A percentile compares a stretch with the other conserved stretches of the same genome.
Evolutionary conservation across 805 yeast genomes (phyloP).

Genomic region (Yueomyces sp.): DNA sequence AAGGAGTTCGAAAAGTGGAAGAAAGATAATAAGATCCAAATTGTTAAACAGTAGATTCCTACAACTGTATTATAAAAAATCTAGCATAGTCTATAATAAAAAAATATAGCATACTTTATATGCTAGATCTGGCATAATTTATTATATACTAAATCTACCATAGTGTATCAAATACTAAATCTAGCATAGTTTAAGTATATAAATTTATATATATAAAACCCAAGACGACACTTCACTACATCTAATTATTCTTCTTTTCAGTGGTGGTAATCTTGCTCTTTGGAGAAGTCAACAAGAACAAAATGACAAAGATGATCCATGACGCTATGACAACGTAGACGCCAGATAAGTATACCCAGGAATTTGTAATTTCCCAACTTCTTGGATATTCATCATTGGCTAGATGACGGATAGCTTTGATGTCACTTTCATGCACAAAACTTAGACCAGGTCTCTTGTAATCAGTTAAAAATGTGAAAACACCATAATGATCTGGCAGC

Average conservation of each 20-base stretch:
- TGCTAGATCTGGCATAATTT: neutral
- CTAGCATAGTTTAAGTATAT: too few relatives aligned
- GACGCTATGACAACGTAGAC: slow-evolving; percentile 55
- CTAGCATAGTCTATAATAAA: too few relatives aligned
- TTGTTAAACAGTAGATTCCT: slow-evolving; percentile 15
- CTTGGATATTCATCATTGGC: slow-evolving; percentile 93
- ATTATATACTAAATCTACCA: too few relatives aligned
- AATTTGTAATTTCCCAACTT: slow-evolving; percentile 83
- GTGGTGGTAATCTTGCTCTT: slow-evolving; percentile 3
- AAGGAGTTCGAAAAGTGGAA: slow-evolving; percentile 23
- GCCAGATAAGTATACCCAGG: slow-evolving; percentile 80
- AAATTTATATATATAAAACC: too few relatives aligned
- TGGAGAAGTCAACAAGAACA: slow-evolving; percentile 31
- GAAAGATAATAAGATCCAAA: slow-evolving; percentile 24
- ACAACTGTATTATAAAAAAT: too few relatives aligned
- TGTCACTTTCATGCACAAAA: slow-evolving; percentile 48
- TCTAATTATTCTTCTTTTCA: slow-evolving; percentile 13
- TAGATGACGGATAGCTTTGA: slow-evolving; percentile 79
- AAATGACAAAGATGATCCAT: slow-evolving; percentile 66
- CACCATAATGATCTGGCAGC: slow-evolving; percentile 93
- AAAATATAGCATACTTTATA: neutral
- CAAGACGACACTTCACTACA: too few relatives aligned
- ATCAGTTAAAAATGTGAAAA: slow-evolving; percentile 73
- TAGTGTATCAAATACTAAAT: too few relatives aligned
- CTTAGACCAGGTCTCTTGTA: slow-evolving; percentile 69